phyloP scores from a whole-genome alignment of 2,329 filamentous ascomycete species.

The Scorias spongiosa region DNA sequence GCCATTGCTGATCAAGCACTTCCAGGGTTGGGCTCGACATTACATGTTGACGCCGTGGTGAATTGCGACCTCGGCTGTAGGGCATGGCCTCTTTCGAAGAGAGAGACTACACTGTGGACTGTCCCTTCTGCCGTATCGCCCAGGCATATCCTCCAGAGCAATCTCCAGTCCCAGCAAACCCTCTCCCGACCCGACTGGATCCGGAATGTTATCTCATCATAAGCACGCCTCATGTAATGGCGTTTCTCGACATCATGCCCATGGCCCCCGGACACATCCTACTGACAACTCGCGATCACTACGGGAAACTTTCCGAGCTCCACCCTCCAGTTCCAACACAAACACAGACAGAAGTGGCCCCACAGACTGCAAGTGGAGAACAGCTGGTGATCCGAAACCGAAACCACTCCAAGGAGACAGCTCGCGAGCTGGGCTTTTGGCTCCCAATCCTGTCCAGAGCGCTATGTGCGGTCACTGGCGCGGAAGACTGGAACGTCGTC shows the following conservation, averaged over 20 bases:
- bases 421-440: conserved; percentile 28
- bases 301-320: conserved; percentile 62
- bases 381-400: conserved; percentile 1
- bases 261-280: conserved; percentile 72
- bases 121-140: conserved; percentile 46
- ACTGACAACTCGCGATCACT: conserved; percentile 62
- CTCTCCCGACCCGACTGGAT: conserved; percentile 16
- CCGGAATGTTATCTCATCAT: conserved; percentile 48
- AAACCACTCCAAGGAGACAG: conserved; percentile 7
- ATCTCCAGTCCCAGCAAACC: conserved; percentile 17
- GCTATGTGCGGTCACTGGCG: conserved; percentile 51
- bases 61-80: too few species aligned
- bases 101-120: conserved; percentile 28
- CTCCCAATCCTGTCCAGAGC: conserved; percentile 60
- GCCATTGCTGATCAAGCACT: conserved; percentile 1
- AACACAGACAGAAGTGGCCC: background rate
- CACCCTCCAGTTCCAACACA: conserved; percentile 6
- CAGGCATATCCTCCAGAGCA: conserved; percentile 28
- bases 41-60: too few species aligned
- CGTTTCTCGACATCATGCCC: conserved; percentile 88
- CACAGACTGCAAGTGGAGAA: conserved; percentile 1
- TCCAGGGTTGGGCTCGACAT: too few species aligned
- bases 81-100: conserved; percentile 9
- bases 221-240: conserved; percentile 60
- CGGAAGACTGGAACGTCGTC: conserved; percentile 85